Evolutionary conservation across 345 rosid genomes (phyloP).

Genomic region (Eucalyptus coolabah): DNA sequence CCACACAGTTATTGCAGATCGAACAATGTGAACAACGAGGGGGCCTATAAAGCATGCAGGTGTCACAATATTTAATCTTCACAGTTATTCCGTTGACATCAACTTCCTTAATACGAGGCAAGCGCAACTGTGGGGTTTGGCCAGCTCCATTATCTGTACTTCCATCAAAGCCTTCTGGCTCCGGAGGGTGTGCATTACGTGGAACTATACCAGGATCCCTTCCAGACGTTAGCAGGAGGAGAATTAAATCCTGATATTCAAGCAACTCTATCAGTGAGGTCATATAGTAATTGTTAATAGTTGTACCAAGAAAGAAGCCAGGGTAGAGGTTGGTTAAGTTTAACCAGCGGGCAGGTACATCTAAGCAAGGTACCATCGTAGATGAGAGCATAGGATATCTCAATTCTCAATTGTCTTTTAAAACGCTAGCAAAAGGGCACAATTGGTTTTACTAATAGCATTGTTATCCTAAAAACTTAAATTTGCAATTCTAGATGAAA

Average conservation of each 20-base stretch:
- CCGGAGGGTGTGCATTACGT: conserved; percentile 94
- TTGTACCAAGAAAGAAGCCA: not conserved
- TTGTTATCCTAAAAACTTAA: not conserved
- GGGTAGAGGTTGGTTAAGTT: not conserved
- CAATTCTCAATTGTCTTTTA: not conserved
- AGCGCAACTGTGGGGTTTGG: conserved; percentile 69
- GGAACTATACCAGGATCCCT: conserved; percentile 98
- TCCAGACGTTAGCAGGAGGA: conserved; percentile 87
- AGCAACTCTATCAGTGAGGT: not conserved
- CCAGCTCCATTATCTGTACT: conserved; percentile 45
- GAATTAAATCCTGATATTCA: conserved; percentile 53
- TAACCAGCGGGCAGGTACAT: not conserved
- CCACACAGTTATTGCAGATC: conserved; percentile 96
- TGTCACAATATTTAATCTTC: conserved; percentile 90
- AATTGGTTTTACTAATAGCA: not conserved
- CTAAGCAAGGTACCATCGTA: not conserved
- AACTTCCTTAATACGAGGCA: conserved; percentile 89
- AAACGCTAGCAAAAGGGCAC: not conserved
- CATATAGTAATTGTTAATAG: not conserved
- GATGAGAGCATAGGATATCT: not conserved
- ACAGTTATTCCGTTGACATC: conserved; percentile 61
- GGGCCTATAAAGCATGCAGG: conserved; percentile 97
- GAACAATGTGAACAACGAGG: conserved; percentile 99
- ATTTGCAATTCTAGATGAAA: not conserved
- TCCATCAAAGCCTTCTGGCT: conserved; percentile 66